Base-by-base conservation (phyloP, 192 early-diverging fungal genomes). In the Coemansia furcata region DNA sequence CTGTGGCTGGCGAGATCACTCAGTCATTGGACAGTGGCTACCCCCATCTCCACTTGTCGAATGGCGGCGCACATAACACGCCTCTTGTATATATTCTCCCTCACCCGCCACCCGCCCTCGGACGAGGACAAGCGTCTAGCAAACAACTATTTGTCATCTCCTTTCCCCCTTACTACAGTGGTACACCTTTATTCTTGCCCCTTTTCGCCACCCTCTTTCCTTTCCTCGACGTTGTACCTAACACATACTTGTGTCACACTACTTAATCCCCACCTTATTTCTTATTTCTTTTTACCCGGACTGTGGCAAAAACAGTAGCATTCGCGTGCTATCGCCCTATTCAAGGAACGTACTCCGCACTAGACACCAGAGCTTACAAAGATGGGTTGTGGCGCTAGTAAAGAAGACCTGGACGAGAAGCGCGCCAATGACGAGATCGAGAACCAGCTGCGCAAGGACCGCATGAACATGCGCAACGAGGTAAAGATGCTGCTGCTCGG, bases 371-470 rank as follows among this genome's bases (percentile, higher is more conserved):
- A 52, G 37, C 23, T 43, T 40, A 30, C 43, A 38, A 50, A 44
- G 90, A 97, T 98, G 95, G 95, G 97, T 71, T 94, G 94, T 73
- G 92, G 91, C 68, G 85, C 85, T 70, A 93, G 91, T 66, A 85
- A 87, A 69, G 97, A 97, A 72, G 90, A 95, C 46, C 79, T 87
- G 62, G 95, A 97, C 78, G 87, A 87, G 58, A 94, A 90, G 78
- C 87, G 85, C 47, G 84, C 86, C 26, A 83, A 73, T 63, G 81
- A 77, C 23, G 86, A 77, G 69, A 87, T 87, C 38, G 86, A 87
- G 69, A 74, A 78, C 44, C 71, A 76, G 76, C 71, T 87, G 14
- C 72, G 76, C 14, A 83, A 85, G 21, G 86, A 87, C 52, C 78
- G 80, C 66, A 74, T 80, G 52, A 74, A 73, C 15, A 72, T 78